A percentile compares a stretch with the other conserved stretches of the same genome.
Conservation (phyloP, 2,329 filamentous ascomycete species). For the Achaetomium macrosporum region DNA sequence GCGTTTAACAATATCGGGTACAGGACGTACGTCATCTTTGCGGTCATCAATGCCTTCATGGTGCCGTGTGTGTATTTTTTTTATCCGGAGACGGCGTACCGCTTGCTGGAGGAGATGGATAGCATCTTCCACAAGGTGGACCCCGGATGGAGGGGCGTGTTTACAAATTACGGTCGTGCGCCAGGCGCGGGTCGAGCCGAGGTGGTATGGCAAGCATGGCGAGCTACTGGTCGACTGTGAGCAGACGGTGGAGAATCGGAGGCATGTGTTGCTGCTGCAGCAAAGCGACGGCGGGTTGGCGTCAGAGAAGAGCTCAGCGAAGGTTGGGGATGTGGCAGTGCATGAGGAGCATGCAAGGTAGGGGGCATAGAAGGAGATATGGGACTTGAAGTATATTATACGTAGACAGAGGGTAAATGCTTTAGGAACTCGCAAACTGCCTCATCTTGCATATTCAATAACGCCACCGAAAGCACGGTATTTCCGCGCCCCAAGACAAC, state of each 20-base stretch:
- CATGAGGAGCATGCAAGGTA: too few species aligned
- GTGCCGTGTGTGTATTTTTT: conserved; percentile 54
- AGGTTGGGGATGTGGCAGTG: too few species aligned
- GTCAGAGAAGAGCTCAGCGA: too few species aligned
- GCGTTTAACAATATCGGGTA: conserved; percentile 54
- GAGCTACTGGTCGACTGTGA: conserved; percentile 46
- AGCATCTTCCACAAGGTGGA: conserved; percentile 53
- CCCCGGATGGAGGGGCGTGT: conserved; percentile 35
- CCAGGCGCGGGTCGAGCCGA: conserved; percentile 43
- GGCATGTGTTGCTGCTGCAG: not conserved
- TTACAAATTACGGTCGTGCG: conserved; percentile 39
- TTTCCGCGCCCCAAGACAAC: too few species aligned
- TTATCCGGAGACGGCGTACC: conserved; percentile 59
- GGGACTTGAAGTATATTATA: too few species aligned
- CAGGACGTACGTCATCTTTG: conserved; percentile 52
- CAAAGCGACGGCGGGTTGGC: too few species aligned
- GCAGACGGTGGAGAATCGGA: conserved; percentile 27
- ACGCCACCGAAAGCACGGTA: too few species aligned
- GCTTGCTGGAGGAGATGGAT: conserved; percentile 63
- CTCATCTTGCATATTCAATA: too few species aligned
- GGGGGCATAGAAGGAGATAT: too few species aligned
- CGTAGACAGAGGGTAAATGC: too few species aligned
- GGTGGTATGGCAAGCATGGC: conserved; percentile 53
- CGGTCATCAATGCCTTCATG: conserved; percentile 57
- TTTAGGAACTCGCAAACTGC: too few species aligned